Evolutionary conservation across 108 stramenopile species (phyloP), one percentile per base, ranked within the genome.

Genomic region (Cyclotella baltica): DNA sequence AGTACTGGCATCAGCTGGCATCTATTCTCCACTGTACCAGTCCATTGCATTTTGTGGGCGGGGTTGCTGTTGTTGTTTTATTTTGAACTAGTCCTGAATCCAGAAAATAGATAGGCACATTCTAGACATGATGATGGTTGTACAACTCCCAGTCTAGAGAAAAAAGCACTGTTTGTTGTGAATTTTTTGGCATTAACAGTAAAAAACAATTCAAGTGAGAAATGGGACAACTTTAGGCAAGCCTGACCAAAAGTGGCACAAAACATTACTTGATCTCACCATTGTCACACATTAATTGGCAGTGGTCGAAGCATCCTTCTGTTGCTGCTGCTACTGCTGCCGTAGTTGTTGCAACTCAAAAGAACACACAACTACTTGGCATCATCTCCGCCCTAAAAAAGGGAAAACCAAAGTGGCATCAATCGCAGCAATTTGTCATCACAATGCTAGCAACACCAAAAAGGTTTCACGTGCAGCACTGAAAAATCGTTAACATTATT

Each of bases 51-150:
- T 35, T 64, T 1, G 22, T 2, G 13, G n/a, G 25, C 18, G 43
- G 1, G 11, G 38, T 46, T 46, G 63, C 70, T 75, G 70, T 64
- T 67, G 48, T 46, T 27, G n/a, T 61, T 43, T 30, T 25, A 36
- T 36, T 30, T 23, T 53, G 29, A 0, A 38, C 34, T 63, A 9
- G 29, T 38, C n/a, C 67, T 53, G 43, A 70, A 79, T 46, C 68
- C 68, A 30, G 74, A 64, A 19, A 70, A 38, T 15, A 58, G 73
- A 67, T 93, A 88, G 40, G 88, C 78, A 59, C 92, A 93, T 51
- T 78, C 58, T 34, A 93, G 65, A 61, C 92, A 93, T 52, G 84
- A 84, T 0, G 92, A 90, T 16, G 92, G 92, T 62, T 93, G 90
- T 11, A 90, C 57, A 51, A 91, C 90, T 19, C 92, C 92, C n/a